These are phyloP conservation scores for Heritiera fomes DNA, from an alignment of 345 rosid species.

Conservation along the genomic window DNA sequence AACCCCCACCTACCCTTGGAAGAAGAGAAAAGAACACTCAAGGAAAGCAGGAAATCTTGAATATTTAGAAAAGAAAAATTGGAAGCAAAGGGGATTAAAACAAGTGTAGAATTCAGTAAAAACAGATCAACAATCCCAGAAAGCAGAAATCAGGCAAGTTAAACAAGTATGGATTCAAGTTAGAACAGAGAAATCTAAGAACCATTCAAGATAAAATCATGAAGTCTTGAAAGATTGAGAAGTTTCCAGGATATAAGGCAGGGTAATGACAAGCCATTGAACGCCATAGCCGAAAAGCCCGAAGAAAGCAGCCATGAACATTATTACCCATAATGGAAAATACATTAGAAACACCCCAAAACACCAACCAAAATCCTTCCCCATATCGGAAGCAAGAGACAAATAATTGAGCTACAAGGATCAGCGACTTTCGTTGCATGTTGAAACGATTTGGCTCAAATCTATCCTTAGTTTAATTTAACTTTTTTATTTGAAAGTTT, in stretches of 20 bases:
- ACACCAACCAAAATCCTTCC: slow-evolving; percentile 80
- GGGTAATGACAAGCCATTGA: slow-evolving; percentile 68
- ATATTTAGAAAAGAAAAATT: not conserved
- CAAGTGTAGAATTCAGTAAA: not conserved
- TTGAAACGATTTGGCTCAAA: too few species aligned
- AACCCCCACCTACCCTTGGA: not conserved
- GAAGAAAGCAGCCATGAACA: slow-evolving; percentile 54
- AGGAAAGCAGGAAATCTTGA: not conserved
- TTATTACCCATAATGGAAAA: slow-evolving; percentile 59
- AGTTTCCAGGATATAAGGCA: slow-evolving; percentile 69
- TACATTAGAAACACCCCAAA: slow-evolving; percentile 54
- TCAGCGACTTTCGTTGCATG: too few species aligned
- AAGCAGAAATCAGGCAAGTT: not conserved
- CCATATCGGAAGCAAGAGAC: slow-evolving; percentile 77
- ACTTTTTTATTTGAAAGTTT: too few species aligned
- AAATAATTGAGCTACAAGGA: slow-evolving; percentile 65
- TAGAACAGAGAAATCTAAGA: not conserved
- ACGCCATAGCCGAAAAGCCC: slow-evolving; percentile 64
- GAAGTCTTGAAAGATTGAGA: not conserved
- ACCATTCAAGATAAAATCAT: not conserved
- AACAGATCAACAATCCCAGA: not conserved
- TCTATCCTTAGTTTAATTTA: too few species aligned
- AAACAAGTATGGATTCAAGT: not conserved
- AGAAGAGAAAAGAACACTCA: not conserved
- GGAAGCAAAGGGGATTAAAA: not conserved